Evolutionary conservation across 2,329 filamentous ascomycete species (phyloP).

Genomic region (Aspergillus pseudoterreus): DNA sequence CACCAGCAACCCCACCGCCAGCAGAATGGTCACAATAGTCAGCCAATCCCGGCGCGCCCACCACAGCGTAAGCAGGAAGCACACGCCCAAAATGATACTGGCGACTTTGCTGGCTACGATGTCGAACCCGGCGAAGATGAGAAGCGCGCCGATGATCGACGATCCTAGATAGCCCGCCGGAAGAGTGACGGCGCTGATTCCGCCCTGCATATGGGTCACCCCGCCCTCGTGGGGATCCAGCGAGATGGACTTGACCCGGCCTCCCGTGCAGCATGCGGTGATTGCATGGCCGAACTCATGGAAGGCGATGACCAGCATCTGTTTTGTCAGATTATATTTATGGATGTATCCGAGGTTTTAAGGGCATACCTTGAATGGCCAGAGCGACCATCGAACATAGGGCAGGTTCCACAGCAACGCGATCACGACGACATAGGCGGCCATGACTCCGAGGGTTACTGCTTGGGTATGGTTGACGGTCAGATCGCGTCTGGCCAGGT

Average conservation of each 20-base stretch:
- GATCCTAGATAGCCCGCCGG: slow-evolving; percentile 77
- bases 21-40: slow-evolving; percentile 66
- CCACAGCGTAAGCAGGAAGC: slow-evolving; percentile 76
- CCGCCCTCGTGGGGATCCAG: slow-evolving; percentile 74
- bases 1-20: slow-evolving; percentile 67
- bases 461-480: slow-evolving; percentile 65
- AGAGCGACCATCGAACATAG: slow-evolving; percentile 69
- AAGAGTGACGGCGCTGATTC: slow-evolving; percentile 65
- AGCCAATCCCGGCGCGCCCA: slow-evolving; percentile 78
- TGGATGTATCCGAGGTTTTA: not conserved
- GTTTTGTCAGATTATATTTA: not conserved
- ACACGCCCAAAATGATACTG: slow-evolving; percentile 67
- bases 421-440: slow-evolving; percentile 67
- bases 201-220: slow-evolving; percentile 73
- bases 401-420: slow-evolving; percentile 76
- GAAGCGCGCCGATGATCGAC: slow-evolving; percentile 69
- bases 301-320: slow-evolving; percentile 82
- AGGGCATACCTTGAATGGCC: slow-evolving; percentile 69
- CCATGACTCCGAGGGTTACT: slow-evolving; percentile 69
- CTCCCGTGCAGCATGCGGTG: slow-evolving; percentile 68
- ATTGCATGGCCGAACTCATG: slow-evolving; percentile 77
- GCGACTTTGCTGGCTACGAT: slow-evolving; percentile 79
- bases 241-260: slow-evolving; percentile 68
- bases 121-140: slow-evolving; percentile 77
- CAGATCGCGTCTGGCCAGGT: slow-evolving; percentile 52